phyloP scores from a whole-genome alignment of 495 filamentous ascomycete species.

The Immersiella caudata region DNA sequence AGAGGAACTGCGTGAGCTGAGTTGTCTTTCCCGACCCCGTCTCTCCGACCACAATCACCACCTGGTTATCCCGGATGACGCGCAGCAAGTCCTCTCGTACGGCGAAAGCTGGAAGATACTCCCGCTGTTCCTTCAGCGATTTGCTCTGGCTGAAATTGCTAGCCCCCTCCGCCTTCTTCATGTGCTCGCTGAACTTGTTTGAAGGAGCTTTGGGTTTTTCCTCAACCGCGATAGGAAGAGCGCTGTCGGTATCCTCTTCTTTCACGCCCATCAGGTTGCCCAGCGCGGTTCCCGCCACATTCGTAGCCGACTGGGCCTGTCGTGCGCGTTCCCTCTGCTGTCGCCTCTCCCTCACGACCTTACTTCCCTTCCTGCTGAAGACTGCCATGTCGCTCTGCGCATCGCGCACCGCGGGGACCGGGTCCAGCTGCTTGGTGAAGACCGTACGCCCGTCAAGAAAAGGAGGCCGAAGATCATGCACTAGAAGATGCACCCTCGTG shows the following conservation, averaged over 20 bases:
- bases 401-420: slow-evolving; percentile 89
- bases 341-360: slow-evolving; percentile 84
- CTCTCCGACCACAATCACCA: slow-evolving; percentile 94
- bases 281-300: slow-evolving; percentile 84
- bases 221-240: slow-evolving; percentile 73
- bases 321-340: slow-evolving; percentile 93
- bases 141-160: slow-evolving; percentile 94
- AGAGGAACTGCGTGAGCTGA: slow-evolving; percentile 91
- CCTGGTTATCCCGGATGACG: slow-evolving; percentile 95
- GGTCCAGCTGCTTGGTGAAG: slow-evolving; percentile 97
- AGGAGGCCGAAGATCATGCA: slow-evolving; percentile 92
- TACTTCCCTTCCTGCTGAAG: slow-evolving; percentile 94
- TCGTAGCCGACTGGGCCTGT: slow-evolving; percentile 94
- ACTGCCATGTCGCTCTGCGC: slow-evolving; percentile 99
- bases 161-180: slow-evolving; percentile 87
- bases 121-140: slow-evolving; percentile 85
- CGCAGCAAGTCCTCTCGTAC: slow-evolving; percentile 93
- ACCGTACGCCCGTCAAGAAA: slow-evolving; percentile 94
- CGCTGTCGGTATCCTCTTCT: slow-evolving; percentile 91
- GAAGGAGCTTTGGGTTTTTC: slow-evolving; percentile 55
- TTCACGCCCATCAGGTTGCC: slow-evolving; percentile 95
- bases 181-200: slow-evolving; percentile 86
- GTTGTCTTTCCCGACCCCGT: slow-evolving; percentile 97
- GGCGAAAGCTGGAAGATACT: slow-evolving; percentile 94
- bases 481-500: slow-evolving; percentile 85